Base-by-base conservation (phyloP, 768 basidiomycete species). In the Cubamyces lactineus region DNA sequence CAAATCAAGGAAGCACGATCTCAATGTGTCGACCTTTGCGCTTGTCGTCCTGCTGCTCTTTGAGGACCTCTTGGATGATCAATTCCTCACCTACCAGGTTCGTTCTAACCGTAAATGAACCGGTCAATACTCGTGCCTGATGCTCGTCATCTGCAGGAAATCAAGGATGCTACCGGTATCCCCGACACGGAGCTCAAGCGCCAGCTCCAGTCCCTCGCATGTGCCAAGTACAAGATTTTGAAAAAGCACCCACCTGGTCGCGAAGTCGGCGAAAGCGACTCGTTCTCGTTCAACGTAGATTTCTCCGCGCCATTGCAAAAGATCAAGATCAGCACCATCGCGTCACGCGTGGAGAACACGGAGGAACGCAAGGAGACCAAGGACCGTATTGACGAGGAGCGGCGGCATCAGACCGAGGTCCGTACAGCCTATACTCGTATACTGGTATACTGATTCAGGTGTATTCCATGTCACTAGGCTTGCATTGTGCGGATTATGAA, bases 401-500 rank as follows among this genome's bases (percentile, higher is more conserved):
- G 97, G 48, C 86, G 82, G 64, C 87, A 94, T 75, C 88, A 96
- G 75, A 91, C 87, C 47, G 96, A 98, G 79, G 96, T 94, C 63
- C 55, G 84, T 75, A 9, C 28, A 13, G 12, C 9, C 11, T 6
- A 15, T 4, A 2, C 19, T 23, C 43, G 9, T 45, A 1, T 34
- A 13, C 15, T 17, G 8, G 41, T 23, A 5, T 24, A 15, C 21
- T 12, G 48, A 28, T 30, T 13, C 23, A 42, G 66, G n/a, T 16
- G 45, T 42, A 23, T 21, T 17, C 24, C 3, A 8, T 30, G 38
- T 21, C 52, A 47, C n/a, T 64, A 99, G 96, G 97, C 97, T 1
- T 98, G 94, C 70, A 90, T 98, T 64, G 97, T 99, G 24, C 88
- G 97, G 34, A 87, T 98, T 28, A 98, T 99, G 96, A 98, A 98